Evolutionary conservation across 805 yeast genomes (phyloP).

Genomic region (Lipomyces japonicus): DNA sequence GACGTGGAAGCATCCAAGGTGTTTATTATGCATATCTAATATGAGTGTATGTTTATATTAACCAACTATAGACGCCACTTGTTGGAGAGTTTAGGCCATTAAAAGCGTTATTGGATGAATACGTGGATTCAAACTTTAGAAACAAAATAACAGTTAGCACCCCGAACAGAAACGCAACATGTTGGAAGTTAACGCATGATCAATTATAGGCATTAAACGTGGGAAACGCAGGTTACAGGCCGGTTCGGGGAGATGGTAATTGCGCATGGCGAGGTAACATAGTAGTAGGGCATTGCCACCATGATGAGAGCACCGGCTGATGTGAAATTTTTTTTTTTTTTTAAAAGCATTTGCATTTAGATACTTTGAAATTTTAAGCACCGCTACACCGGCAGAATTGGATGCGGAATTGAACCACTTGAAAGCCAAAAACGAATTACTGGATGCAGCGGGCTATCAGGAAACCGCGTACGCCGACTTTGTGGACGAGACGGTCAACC

Average conservation of each 20-base stretch:
- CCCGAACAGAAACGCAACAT: background rate
- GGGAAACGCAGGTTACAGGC: conserved; percentile 19
- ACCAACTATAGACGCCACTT: conserved; percentile 13
- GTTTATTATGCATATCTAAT: background rate
- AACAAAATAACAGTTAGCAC: conserved; percentile 20
- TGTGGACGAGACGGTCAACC: conserved; percentile 20
- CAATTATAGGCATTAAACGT: conserved; percentile 16
- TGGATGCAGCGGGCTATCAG: conserved; percentile 27
- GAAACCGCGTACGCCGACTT: conserved; percentile 29
- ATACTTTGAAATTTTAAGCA: conserved; percentile 18
- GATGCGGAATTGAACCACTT: background rate
- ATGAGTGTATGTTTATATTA: too few relatives aligned
- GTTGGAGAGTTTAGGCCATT: conserved; percentile 23
- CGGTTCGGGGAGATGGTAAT: conserved; percentile 31
- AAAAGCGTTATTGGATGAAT: conserved; percentile 17
- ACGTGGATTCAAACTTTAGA: conserved; percentile 21
- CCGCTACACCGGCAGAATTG: conserved; percentile 9
- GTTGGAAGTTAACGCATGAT: background rate
- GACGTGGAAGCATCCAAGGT: conserved; percentile 28
- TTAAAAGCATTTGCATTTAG: conserved; percentile 28
- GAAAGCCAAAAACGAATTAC: conserved; percentile 8
- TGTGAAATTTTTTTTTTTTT: too few relatives aligned
- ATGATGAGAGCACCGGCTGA: too few relatives aligned
- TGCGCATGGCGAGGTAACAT: conserved; percentile 32
- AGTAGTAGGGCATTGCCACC: too few relatives aligned